These are phyloP conservation scores for Ampelomyces quisqualis DNA, from an alignment of 2,329 filamentous ascomycete genomes.

Conservation along the genomic window DNA sequence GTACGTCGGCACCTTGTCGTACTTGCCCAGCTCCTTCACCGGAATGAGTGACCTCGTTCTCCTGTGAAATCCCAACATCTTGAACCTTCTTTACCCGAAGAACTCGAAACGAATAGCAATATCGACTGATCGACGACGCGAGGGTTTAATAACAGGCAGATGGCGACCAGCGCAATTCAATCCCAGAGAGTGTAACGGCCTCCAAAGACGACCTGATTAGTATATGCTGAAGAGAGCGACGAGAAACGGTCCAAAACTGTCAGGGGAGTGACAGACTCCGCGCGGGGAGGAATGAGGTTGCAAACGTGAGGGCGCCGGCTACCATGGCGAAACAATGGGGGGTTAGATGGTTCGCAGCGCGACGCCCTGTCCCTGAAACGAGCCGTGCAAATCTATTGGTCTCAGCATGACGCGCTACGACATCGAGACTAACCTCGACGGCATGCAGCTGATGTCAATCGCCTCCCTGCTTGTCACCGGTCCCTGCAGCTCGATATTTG, in stretches of 20 bases:
- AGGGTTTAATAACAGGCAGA: constrained; percentile 5
- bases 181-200: constrained; percentile 35
- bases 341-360: constrained; percentile 16
- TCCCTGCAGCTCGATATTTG: constrained; percentile 1
- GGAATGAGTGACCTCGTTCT: constrained; percentile 47
- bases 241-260: constrained; percentile 25
- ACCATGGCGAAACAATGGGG: constrained; percentile 14
- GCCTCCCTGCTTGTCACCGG: constrained; percentile 2
- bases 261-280: constrained; percentile 37
- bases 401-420: constrained; percentile 15
- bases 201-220: constrained; percentile 24
- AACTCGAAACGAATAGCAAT: constrained; percentile 5
- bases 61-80: constrained; percentile 49
- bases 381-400: constrained; percentile 17
- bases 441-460: constrained; percentile 10
- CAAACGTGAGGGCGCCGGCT: constrained; percentile 12
- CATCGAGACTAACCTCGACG: constrained; percentile 9
- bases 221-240: constrained; percentile 34
- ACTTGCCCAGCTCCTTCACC: constrained; percentile 46
- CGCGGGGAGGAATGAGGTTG: constrained; percentile 23
- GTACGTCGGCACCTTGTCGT: constrained; percentile 42
- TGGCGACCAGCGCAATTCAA: constrained; percentile 33
- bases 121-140: constrained; percentile 13
- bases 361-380: constrained; percentile 18
- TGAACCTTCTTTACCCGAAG: constrained; percentile 14